A percentile compares a stretch with the other conserved stretches of the same genome.
Conservation (phyloP, 305 asterid species). For the Fraxinus greggii region DNA sequence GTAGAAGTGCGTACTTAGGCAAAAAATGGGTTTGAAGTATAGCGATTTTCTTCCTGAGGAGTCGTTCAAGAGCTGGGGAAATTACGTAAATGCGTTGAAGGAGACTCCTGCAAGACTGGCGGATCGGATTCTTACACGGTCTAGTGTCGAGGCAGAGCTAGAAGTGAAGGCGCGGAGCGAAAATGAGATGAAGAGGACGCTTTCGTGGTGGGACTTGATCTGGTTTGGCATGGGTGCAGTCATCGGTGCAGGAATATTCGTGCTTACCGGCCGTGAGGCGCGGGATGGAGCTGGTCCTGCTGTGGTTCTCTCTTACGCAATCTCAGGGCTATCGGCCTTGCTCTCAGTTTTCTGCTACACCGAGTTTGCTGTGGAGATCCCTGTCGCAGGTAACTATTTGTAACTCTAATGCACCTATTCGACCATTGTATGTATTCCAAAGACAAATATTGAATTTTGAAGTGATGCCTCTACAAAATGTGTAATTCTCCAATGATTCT, state of each 20-base stretch:
- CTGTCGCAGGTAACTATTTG: constrained; percentile 30
- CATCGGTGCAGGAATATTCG: background rate
- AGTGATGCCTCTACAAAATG: background rate
- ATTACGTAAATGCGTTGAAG: background rate
- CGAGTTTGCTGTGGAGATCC: constrained; percentile 77
- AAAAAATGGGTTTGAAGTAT: constrained; percentile 28
- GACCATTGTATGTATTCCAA: background rate
- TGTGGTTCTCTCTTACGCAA: constrained; percentile 60
- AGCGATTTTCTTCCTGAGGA: constrained; percentile 87
- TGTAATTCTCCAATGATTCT: background rate
- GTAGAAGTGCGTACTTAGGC: background rate
- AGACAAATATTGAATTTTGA: background rate
- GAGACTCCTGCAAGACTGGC: constrained; percentile 29
- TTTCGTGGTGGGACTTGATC: constrained; percentile 23
- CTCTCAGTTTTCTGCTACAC: constrained; percentile 52
- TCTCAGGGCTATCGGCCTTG: constrained; percentile 47
- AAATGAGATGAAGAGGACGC: constrained; percentile 65
- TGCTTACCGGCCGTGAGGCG: constrained; percentile 53
- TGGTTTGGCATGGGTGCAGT: background rate
- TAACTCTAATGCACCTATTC: background rate
- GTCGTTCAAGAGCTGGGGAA: background rate
- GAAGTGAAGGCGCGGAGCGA: constrained; percentile 58
- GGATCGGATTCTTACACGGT: constrained; percentile 61
- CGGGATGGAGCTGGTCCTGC: constrained; percentile 60
- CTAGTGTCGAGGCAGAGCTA: constrained; percentile 49